Evolutionary conservation across 163 green algal genomes (phyloP), one percentile per base, ranked within the genome.

Genomic region (Chlamydomonas reinhardtii): DNA sequence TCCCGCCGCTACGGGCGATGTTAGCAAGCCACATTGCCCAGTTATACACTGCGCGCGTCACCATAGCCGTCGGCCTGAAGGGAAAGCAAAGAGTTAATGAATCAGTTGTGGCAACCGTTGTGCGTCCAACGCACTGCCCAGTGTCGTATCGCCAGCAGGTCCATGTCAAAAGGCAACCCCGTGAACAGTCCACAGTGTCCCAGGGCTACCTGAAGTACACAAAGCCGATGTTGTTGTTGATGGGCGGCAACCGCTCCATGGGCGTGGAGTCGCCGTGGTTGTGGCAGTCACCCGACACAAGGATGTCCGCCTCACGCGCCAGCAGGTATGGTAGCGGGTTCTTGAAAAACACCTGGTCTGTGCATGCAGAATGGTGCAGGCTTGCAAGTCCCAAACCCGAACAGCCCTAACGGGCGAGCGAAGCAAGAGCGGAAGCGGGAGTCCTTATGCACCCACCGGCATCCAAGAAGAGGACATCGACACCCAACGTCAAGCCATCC

Each of bases 191-290:
- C n/a, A n/a, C n/a, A n/a, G n/a, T n/a, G n/a, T n/a, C n/a, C n/a
- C n/a, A n/a, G n/a, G n/a, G n/a, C n/a, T 29, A 80, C 80, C 80
- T 86, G 35, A 86, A 86, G 70, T 86, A 86, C 35, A 86, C 80
- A 35, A 86, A 86, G 6, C 80, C 80, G 34, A 86, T 86, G 56
- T 86, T 86, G 80, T 86, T 86, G 54, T 86, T 86, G 34, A 86
- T 54, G 17, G 80, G 80, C 34, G 80, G 70, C 15, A 86, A 29
- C 4, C 69, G 71, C 54, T 86, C 80, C 70, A 34, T 25, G 6
- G 80, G 80, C 9, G 80, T 66, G 0, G 69, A 17, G 32, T 86
- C 69, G 52, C 64, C 80, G 54, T 86, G 70, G 54, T 79, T 86
- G 70, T 86, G 80, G 69, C 70, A 79, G 80, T 86, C 80, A 20